Base-by-base conservation (phyloP, 1,284 basidiomycete species). In the Papiliotrema nemorosa region DNA sequence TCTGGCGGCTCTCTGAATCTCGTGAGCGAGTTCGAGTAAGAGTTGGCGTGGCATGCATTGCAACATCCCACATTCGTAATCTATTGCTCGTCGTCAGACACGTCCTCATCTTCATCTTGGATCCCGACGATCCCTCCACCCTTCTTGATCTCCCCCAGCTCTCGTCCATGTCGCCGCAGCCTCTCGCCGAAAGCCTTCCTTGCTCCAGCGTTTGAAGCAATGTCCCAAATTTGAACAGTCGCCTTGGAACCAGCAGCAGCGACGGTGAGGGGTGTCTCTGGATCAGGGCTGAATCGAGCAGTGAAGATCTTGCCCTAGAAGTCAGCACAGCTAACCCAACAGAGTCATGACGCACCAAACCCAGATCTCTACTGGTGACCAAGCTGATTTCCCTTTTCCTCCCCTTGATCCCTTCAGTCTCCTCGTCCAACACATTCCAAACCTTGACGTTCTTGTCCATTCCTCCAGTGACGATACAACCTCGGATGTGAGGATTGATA, bases 201-300 rank as follows among this genome's bases (percentile, higher is more conserved):
- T 3, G 82, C 88, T 24, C 87, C 86, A 16, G 79, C 74, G 63
- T 88, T 92, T 5, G 84, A 80, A 14, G 84, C 87, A 31, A 90
- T 81, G 62, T 98, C 93, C 91, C 96, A 99, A 10, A 99, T 81
- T 69, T 97, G 92, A 4, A 98, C 73, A 62, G 87, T 90, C 2
- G 90, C 94, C 63, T 89, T 88, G 6, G 88, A 91, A 4, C 96
- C 96, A 13, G 88, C 96, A 2, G 90, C 93, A 1, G 93, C 94
- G 40, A 99, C 73, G 1, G 90, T 96, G 47, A 97, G 83, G 0
- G 93, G 87, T 64, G 96, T 89, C 34, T 70, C 69, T 13, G 66
- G 53, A 70, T 97, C 91, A 0, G 96, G 94, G 21, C 89, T 93
- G 79, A 89, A 97, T 3, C 82, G 79, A 0, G 87, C 81, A 1